Evolutionary conservation across 768 basidiomycete genomes (phyloP).

Genomic region (Boletus subparvulus): DNA sequence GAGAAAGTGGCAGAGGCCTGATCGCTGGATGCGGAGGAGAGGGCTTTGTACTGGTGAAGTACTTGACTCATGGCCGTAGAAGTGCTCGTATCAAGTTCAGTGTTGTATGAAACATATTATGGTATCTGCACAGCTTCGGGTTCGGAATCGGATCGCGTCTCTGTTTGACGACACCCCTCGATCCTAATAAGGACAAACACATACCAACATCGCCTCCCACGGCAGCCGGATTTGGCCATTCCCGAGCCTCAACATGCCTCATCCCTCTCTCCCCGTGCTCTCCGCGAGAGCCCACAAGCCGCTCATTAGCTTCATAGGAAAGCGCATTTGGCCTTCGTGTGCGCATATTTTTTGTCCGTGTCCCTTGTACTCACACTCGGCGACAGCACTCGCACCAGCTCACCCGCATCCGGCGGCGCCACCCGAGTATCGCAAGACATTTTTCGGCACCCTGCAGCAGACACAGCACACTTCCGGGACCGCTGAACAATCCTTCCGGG

Average conservation of each 20-base stretch:
- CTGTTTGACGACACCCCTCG: slow-evolving; percentile 18
- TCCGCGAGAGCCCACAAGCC: slow-evolving; percentile 52
- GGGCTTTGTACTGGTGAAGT: slow-evolving; percentile 19
- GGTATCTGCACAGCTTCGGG: slow-evolving; percentile 14
- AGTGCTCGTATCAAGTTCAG: background rate
- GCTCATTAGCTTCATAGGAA: slow-evolving; percentile 64
- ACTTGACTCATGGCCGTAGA: slow-evolving; percentile 14
- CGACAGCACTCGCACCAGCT: slow-evolving; percentile 37
- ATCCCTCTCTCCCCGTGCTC: slow-evolving; percentile 35
- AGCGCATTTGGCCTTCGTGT: slow-evolving; percentile 51
- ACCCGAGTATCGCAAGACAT: slow-evolving; percentile 52
- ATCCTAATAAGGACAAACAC: slow-evolving; percentile 25
- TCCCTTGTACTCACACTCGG: slow-evolving; percentile 13
- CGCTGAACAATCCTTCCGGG: slow-evolving; percentile 33
- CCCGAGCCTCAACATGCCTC: slow-evolving; percentile 23
- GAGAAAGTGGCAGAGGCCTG: slow-evolving; percentile 9
- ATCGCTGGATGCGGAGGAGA: slow-evolving; percentile 11
- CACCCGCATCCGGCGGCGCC: slow-evolving; percentile 70
- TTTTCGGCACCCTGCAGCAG: slow-evolving; percentile 44
- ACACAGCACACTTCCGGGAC: slow-evolving; percentile 14
- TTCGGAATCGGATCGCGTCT: slow-evolving; percentile 8
- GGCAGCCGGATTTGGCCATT: slow-evolving; percentile 3
- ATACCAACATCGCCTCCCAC: background rate
- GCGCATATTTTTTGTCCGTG: slow-evolving; percentile 8
- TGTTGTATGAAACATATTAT: background rate